These are phyloP conservation scores for Helianthus annuus DNA, from an alignment of 129 eudicot genomes.

Conservation along the genomic window HanXRQr2.0-SUNRISE NC_035445.2:84252877-84253376, in stretches of 20 bases:
- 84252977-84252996: not conserved
- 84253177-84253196: conserved; percentile 9
- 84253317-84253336: conserved; percentile 44
- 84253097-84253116: not conserved
- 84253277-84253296: conserved; percentile 47
- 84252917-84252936: no score
- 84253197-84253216: conserved; percentile 45
- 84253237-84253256: conserved; percentile 31
- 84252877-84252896: no score
- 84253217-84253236: conserved; percentile 39
- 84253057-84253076: not conserved
- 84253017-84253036: no score
- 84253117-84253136: not conserved
- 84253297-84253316: conserved; percentile 13
- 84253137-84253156: not conserved
- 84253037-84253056: not conserved
- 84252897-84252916: no score
- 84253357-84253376: conserved; percentile 23
- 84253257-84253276: conserved; percentile 47
- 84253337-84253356: conserved; percentile 33
- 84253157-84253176: not conserved
- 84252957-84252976: no score
- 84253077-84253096: not conserved
- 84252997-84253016: not conserved
- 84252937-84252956: no score